Conservation (phyloP, 2,329 filamentous ascomycete species). For the Diaporthe vexans region DNA sequence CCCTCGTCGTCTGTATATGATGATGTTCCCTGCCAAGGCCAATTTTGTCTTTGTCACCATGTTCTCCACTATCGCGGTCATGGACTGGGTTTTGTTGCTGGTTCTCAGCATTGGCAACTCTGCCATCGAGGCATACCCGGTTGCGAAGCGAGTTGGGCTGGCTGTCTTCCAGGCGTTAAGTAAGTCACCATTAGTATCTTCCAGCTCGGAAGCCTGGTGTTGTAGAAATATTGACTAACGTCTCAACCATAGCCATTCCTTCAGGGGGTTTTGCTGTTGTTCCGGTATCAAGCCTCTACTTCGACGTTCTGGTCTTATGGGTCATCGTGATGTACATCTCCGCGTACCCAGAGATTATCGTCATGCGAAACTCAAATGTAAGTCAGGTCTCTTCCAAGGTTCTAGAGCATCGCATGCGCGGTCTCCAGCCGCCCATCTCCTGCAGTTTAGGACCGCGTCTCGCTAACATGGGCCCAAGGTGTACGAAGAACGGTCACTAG, state of each 20-base stretch:
- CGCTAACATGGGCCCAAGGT: conserved; percentile 47
- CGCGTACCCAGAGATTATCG: conserved; percentile 60
- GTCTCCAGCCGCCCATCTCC: background rate
- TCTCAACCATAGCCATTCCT: conserved; percentile 54
- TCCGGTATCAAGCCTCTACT: conserved; percentile 58
- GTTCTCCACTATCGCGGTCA: conserved; percentile 62
- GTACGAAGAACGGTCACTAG: conserved; percentile 69
- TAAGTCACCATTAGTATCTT: background rate
- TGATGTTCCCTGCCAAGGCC: conserved; percentile 71
- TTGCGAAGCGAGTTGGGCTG: conserved; percentile 62
- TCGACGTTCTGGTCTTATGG: conserved; percentile 58
- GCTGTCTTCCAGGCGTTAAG: conserved; percentile 63
- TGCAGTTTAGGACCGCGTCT: background rate
- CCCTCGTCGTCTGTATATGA: conserved; percentile 71
- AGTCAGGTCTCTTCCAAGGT: background rate
- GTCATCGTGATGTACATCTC: conserved; percentile 64
- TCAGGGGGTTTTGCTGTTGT: conserved; percentile 69
- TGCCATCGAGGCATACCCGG: conserved; percentile 58
- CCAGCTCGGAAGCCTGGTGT: too few species aligned
- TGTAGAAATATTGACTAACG: background rate
- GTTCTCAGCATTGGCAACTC: conserved; percentile 66
- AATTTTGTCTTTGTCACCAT: conserved; percentile 64
- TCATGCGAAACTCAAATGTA: conserved; percentile 66
- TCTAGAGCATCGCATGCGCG: too few species aligned
- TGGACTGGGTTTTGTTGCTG: conserved; percentile 67